phyloP scores from a whole-genome alignment of 192 early-diverging fungal species.

The Gigaspora rosea region DNA sequence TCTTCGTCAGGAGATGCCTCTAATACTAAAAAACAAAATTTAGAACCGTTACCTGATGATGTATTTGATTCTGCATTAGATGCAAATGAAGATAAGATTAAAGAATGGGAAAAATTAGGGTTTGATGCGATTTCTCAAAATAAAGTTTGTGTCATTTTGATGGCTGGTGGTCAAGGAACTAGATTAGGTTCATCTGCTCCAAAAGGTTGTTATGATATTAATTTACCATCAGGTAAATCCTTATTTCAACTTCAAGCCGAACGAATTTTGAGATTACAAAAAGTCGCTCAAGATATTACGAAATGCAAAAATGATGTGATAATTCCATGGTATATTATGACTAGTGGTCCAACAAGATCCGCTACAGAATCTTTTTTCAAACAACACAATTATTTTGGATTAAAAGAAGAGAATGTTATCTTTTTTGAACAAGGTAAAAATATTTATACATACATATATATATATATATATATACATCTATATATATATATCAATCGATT shows the following conservation, averaged over 20 bases:
- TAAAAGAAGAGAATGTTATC: slow-evolving; percentile 79
- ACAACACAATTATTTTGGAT: slow-evolving; percentile 84
- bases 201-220: slow-evolving; percentile 95
- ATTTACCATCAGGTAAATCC: slow-evolving; percentile 81
- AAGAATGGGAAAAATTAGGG: slow-evolving; percentile 74
- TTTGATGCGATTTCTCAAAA: slow-evolving; percentile 77
- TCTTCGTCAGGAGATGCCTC: slow-evolving; percentile 47
- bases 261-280: slow-evolving; percentile 85
- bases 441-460: background rate
- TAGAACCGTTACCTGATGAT: slow-evolving; percentile 78
- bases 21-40: slow-evolving; percentile 34
- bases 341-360: slow-evolving; percentile 86
- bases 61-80: slow-evolving; percentile 67
- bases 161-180: slow-evolving; percentile 90
- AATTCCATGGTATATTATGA: slow-evolving; percentile 99
- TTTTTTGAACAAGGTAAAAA: slow-evolving; percentile 91
- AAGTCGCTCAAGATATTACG: slow-evolving; percentile 49
- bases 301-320: slow-evolving; percentile 52
- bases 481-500: background rate
- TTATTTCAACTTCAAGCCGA: slow-evolving; percentile 96
- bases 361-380: slow-evolving; percentile 82
- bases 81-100: slow-evolving; percentile 51
- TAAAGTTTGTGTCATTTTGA: slow-evolving; percentile 93
- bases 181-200: slow-evolving; percentile 79
- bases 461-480: too few relatives aligned